Evolutionary conservation across 305 asterid genomes (phyloP).

Genomic region (Plantago rigida): DNA sequence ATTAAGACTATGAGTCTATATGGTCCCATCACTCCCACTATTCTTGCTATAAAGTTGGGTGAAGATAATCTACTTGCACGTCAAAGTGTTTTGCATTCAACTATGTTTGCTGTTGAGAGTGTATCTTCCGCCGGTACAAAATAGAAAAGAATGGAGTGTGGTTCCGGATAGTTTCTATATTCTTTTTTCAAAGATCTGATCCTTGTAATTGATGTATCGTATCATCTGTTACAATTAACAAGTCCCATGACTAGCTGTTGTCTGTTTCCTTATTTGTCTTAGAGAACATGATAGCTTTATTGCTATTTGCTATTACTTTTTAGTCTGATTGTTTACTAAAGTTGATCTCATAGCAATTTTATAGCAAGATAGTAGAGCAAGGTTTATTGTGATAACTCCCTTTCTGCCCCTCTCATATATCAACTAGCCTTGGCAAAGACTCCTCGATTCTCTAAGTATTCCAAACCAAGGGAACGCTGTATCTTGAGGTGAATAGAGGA

Average conservation of each 20-base stretch:
- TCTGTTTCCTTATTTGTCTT: neutral
- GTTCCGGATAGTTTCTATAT: slow-evolving; percentile 18
- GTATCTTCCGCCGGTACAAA: slow-evolving; percentile 16
- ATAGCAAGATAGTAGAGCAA: too few relatives aligned
- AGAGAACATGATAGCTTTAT: too few relatives aligned
- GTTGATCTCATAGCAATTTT: slow-evolving; percentile 1
- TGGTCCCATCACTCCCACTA: slow-evolving; percentile 17
- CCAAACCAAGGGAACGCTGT: slow-evolving; percentile 4
- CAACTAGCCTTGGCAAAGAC: slow-evolving; percentile 5
- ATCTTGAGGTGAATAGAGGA: slow-evolving; percentile 1
- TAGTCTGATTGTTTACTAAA: slow-evolving; percentile 10
- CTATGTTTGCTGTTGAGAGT: neutral
- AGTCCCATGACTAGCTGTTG: neutral
- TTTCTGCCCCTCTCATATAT: slow-evolving; percentile 6
- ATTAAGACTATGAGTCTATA: neutral
- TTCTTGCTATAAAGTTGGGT: too few relatives aligned
- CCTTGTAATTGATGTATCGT: slow-evolving; percentile 2
- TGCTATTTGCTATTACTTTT: too few relatives aligned
- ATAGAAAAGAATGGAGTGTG: slow-evolving; percentile 20
- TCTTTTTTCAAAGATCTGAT: slow-evolving; percentile 5
- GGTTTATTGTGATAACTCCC: neutral
- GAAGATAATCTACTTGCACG: neutral
- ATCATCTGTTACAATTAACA: too few relatives aligned
- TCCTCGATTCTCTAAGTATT: neutral
- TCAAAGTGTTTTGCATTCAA: neutral